Evolutionary conservation across 805 yeast genomes (phyloP).

Genomic region (Candida xiaguanensis): DNA sequence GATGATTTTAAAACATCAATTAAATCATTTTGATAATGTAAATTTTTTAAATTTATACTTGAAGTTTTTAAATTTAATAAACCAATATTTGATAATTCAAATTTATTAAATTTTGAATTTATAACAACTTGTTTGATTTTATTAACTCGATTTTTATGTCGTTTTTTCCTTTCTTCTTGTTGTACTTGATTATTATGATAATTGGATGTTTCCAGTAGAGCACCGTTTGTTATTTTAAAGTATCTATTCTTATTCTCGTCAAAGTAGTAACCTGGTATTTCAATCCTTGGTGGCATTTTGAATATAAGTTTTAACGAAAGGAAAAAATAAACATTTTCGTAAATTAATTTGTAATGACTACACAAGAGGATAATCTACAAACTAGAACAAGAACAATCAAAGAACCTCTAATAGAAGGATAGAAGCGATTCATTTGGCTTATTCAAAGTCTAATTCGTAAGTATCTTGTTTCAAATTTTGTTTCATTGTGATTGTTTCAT

Average conservation of each 20-base stretch:
- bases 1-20: conserved; percentile 1
- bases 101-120: not conserved
- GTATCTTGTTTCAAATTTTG: conserved; percentile 15
- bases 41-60: not conserved
- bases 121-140: not conserved
- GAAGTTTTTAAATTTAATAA: conserved; percentile 7
- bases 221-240: conserved; percentile 33
- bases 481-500: conserved; percentile 28
- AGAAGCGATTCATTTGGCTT: too few species aligned
- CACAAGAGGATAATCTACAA: too few species aligned
- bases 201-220: conserved; percentile 5
- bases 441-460: conserved; percentile 12
- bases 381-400: too few species aligned
- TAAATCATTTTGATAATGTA: conserved; percentile 6
- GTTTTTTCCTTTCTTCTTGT: conserved; percentile 15
- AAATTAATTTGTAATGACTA: too few species aligned
- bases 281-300: not conserved
- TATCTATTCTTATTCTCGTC: conserved; percentile 25
- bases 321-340: not conserved
- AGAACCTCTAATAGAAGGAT: too few species aligned
- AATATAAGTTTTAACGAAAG: not conserved
- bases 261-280: conserved; percentile 31
- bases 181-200: conserved; percentile 29
- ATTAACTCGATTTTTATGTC: not conserved
- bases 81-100: not conserved